Conservation (phyloP, 2,329 filamentous ascomycete genomes). For the Neofusicoccum kwambonambiense region DNA sequence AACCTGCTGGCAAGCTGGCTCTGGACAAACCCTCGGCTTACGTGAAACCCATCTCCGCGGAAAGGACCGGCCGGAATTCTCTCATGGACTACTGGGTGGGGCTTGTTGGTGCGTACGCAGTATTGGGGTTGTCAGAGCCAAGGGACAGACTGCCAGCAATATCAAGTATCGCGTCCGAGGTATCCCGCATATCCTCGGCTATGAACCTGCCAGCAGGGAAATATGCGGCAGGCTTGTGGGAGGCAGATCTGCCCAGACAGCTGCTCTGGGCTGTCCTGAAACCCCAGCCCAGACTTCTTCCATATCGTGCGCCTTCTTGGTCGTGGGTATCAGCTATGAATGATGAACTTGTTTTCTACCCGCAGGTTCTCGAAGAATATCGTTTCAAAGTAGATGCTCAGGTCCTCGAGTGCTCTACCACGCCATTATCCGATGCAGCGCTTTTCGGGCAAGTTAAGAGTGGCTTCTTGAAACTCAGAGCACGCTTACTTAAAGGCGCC, state of each 20-base stretch:
- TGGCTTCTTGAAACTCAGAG: background rate
- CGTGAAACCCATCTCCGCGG: background rate
- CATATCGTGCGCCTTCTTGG: background rate
- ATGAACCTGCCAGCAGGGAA: too few relatives aligned
- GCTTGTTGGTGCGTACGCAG: background rate
- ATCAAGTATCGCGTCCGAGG: background rate
- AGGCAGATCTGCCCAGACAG: too few relatives aligned
- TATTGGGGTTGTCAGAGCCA: background rate
- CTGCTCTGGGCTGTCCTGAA: too few relatives aligned
- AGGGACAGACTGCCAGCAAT: background rate
- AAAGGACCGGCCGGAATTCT: background rate
- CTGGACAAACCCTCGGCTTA: background rate
- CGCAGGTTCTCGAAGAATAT: background rate
- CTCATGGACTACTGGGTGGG: background rate
- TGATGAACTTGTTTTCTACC: background rate
- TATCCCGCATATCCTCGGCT: background rate
- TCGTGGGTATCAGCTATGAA: background rate
- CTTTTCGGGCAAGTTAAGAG: background rate
- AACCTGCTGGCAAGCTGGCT: background rate
- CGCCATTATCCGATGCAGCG: background rate
- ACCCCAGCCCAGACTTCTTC: background rate
- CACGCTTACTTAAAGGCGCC: background rate
- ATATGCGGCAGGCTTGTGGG: too few relatives aligned
- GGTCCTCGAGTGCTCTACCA: background rate
- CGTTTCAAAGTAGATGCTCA: rapidly evolving